Evolutionary conservation across 2,329 filamentous ascomycete species (phyloP).

Genomic region (Ceratocystis huliohia): DNA sequence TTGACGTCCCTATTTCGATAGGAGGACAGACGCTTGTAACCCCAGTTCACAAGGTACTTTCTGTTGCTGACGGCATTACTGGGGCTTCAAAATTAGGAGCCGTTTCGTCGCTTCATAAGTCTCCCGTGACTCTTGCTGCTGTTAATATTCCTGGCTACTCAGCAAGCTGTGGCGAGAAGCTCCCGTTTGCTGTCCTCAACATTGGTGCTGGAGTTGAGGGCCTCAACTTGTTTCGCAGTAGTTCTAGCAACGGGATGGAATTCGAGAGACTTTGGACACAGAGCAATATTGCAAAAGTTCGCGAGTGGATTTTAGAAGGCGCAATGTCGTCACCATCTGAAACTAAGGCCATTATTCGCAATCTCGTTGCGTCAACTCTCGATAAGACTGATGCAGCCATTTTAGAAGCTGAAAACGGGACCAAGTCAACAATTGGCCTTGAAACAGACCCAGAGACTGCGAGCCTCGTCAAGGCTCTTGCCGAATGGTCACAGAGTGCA

Average conservation of each 20-base stretch:
- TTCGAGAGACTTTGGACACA: constrained; percentile 64
- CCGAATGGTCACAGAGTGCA: constrained; percentile 62
- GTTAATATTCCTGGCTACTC: constrained; percentile 43
- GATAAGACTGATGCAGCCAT: constrained; percentile 41
- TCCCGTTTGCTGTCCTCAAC: constrained; percentile 49
- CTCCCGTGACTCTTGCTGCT: constrained; percentile 39
- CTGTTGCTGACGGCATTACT: constrained; percentile 60
- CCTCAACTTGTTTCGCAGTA: constrained; percentile 54
- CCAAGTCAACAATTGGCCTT: constrained; percentile 28
- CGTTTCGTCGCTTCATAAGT: constrained; percentile 31
- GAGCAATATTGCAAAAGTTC: constrained; percentile 54
- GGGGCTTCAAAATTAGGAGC: constrained; percentile 47
- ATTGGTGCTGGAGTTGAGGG: constrained; percentile 49
- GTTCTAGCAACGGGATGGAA: constrained; percentile 53
- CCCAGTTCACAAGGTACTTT: constrained; percentile 69
- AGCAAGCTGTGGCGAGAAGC: constrained; percentile 27
- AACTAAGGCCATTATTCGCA: constrained; percentile 54
- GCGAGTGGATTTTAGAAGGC: constrained; percentile 48
- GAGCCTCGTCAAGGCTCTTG: constrained; percentile 43
- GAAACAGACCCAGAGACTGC: constrained; percentile 28
- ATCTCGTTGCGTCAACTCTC: constrained; percentile 55
- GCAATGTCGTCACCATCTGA: constrained; percentile 32
- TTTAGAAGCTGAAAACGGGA: constrained; percentile 35
- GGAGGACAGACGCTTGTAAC: constrained; percentile 31
- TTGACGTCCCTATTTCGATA: constrained; percentile 38